phyloP scores from a whole-genome alignment of 345 rosid species.

The Draba incana region DNA sequence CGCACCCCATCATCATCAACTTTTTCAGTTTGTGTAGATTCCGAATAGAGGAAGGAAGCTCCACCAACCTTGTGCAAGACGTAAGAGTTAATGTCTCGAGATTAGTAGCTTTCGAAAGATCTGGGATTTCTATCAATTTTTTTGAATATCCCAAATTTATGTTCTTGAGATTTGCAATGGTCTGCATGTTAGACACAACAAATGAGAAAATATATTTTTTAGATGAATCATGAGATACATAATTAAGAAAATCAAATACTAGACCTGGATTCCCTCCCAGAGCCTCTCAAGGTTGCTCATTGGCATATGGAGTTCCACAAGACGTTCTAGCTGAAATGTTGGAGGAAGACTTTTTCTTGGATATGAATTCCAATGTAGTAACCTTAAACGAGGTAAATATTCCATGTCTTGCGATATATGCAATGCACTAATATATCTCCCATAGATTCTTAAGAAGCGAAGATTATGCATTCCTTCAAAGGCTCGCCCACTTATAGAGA shows the following conservation, averaged over 20 bases:
- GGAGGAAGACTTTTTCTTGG: constrained; percentile 29
- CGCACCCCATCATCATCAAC: too few relatives aligned
- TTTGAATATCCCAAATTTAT: too few relatives aligned
- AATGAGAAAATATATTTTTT: too few relatives aligned
- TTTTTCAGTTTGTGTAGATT: too few relatives aligned
- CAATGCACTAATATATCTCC: not conserved
- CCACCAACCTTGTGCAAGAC: too few relatives aligned
- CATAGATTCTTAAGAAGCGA: constrained; percentile 5
- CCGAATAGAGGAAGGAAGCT: too few relatives aligned
- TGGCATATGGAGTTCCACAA: not conserved
- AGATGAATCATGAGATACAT: too few relatives aligned
- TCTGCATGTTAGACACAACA: too few relatives aligned
- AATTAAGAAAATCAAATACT: not conserved
- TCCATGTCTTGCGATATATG: not conserved
- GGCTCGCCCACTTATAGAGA: not conserved
- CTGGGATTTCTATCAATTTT: too few relatives aligned
- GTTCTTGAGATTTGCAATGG: too few relatives aligned
- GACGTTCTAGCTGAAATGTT: not conserved
- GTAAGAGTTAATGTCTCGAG: too few relatives aligned
- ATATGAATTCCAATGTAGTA: constrained; percentile 23
- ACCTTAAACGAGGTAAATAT: constrained; percentile 9
- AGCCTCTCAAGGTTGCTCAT: constrained; percentile 18
- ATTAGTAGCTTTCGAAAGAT: too few relatives aligned
- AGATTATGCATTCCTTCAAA: constrained; percentile 36
- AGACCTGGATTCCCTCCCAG: constrained; percentile 29